Evolutionary conservation across 441 rosid species (phyloP).

Genomic region (Omphalea diandra): DNA sequence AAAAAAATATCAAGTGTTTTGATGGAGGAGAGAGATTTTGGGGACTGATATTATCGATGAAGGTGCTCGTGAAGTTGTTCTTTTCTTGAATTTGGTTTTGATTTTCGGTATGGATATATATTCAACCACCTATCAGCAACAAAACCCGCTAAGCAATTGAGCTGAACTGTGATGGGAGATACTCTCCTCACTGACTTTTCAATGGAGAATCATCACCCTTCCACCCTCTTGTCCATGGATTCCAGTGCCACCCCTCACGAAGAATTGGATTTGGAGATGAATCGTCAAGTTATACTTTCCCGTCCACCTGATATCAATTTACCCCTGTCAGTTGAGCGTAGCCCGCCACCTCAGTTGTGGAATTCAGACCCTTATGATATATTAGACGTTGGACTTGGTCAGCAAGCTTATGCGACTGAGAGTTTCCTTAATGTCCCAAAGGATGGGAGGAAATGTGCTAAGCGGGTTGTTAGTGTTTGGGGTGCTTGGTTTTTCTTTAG

Average conservation of each 20-base stretch:
- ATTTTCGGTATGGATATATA: constrained; percentile 27
- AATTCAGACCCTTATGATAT: constrained; percentile 54
- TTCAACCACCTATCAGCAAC: constrained; percentile 25
- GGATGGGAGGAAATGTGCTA: constrained; percentile 53
- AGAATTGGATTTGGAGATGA: constrained; percentile 57
- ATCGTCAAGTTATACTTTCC: constrained; percentile 49
- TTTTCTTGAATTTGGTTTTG: constrained; percentile 38
- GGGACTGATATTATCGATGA: constrained; percentile 40
- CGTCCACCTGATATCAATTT: too few relatives aligned
- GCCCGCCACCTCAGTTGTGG: constrained; percentile 57
- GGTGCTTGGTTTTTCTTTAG: constrained; percentile 81
- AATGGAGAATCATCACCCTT: constrained; percentile 66
- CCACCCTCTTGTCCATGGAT: constrained; percentile 69
- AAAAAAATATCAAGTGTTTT: constrained; percentile 43
- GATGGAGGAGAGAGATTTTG: constrained; percentile 52
- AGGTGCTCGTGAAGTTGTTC: constrained; percentile 36
- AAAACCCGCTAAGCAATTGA: constrained; percentile 13
- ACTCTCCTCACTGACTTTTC: constrained; percentile 46
- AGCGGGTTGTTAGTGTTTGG: constrained; percentile 66
- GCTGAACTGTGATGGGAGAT: constrained; percentile 47
- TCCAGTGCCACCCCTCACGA: constrained; percentile 59
- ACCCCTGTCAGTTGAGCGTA: constrained; percentile 54
- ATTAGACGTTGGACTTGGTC: constrained; percentile 55
- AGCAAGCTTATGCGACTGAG: constrained; percentile 57
- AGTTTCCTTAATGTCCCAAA: constrained; percentile 50